Evolutionary conservation across 1,284 basidiomycete genomes (phyloP).

Genomic region (Vanrija pseudolonga): DNA sequence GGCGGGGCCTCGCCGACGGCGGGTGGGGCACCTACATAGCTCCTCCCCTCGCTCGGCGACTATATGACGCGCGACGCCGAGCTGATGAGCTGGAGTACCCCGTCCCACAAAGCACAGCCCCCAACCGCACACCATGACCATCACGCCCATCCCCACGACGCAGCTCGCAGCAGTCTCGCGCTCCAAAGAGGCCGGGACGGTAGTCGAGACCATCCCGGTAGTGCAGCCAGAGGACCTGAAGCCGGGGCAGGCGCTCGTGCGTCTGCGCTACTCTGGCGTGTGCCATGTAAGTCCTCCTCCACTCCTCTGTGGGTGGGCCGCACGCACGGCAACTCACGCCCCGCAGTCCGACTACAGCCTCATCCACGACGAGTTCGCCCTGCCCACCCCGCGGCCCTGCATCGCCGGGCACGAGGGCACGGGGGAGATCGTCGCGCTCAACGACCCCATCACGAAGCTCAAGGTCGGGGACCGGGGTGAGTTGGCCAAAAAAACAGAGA

Average conservation of each 20-base stretch:
- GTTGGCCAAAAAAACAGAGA: no score
- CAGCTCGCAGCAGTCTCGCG: slow-evolving; percentile 63
- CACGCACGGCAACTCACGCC: slow-evolving; percentile 54
- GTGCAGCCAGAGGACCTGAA: slow-evolving; percentile 62
- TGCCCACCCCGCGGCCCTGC: slow-evolving; percentile 55
- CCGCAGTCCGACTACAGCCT: slow-evolving; percentile 1
- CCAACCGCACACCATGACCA: not conserved
- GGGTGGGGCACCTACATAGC: no score
- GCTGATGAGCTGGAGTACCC: no score
- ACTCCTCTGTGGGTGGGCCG: no score
- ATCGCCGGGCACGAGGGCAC: slow-evolving; percentile 61
- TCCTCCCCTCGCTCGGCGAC: no score
- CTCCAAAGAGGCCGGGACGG: slow-evolving; percentile 47
- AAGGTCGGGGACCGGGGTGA: slow-evolving; percentile 4
- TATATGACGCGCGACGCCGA: no score
- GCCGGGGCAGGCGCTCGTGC: slow-evolving; percentile 42
- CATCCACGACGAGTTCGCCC: not conserved
- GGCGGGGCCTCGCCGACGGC: no score
- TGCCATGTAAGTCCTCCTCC: slow-evolving; percentile 57
- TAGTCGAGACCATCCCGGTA: slow-evolving; percentile 51
- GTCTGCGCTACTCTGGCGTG: slow-evolving; percentile 56
- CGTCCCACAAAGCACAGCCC: not conserved
- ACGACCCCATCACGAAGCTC: slow-evolving; percentile 56
- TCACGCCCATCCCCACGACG: slow-evolving; percentile 56
- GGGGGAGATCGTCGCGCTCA: slow-evolving; percentile 67